Evolutionary conservation across 179 eudicot genomes (phyloP).

Genomic region (Beta corolliflora): DNA sequence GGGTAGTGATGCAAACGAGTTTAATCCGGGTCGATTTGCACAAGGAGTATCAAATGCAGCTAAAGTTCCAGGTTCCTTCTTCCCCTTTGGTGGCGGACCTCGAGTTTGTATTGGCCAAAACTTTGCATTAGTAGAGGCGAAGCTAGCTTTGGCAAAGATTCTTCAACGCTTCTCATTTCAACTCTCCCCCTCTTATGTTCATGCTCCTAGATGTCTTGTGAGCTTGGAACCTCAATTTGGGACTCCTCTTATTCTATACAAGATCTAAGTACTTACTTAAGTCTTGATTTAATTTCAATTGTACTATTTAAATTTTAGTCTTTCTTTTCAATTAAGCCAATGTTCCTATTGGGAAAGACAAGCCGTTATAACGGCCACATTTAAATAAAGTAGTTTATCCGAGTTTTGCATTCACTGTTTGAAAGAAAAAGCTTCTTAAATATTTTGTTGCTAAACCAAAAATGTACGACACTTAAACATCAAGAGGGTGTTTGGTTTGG

Average conservation of each 20-base stretch:
- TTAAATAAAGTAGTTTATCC: no score
- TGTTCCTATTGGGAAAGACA: no score
- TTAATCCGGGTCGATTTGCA: no score
- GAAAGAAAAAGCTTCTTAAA: no score
- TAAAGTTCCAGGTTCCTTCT: constrained; percentile 17
- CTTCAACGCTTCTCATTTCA: constrained; percentile 13
- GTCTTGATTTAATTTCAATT: no score
- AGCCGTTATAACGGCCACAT: no score
- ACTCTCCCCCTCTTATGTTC: constrained; percentile 12
- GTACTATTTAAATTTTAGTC: no score
- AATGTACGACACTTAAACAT: no score
- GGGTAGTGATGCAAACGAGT: not conserved
- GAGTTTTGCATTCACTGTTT: no score
- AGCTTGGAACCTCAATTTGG: constrained; percentile 15
- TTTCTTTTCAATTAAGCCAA: no score
- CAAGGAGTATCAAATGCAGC: constrained; percentile 10
- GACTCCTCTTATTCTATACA: constrained; percentile 5
- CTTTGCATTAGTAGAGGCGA: constrained; percentile 25
- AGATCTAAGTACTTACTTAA: not conserved
- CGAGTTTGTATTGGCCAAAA: constrained; percentile 25
- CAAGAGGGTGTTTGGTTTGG: no score
- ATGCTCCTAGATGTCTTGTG: constrained; percentile 4
- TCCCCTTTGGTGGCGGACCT: constrained; percentile 30
- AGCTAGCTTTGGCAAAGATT: constrained; percentile 15
- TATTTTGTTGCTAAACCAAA: no score